A percentile compares a stretch with the other conserved stretches of the same genome.
These are phyloP conservation scores for Onygena corvina DNA, from an alignment of 2,329 filamentous ascomycete genomes.

Conservation along the genomic window DNA sequence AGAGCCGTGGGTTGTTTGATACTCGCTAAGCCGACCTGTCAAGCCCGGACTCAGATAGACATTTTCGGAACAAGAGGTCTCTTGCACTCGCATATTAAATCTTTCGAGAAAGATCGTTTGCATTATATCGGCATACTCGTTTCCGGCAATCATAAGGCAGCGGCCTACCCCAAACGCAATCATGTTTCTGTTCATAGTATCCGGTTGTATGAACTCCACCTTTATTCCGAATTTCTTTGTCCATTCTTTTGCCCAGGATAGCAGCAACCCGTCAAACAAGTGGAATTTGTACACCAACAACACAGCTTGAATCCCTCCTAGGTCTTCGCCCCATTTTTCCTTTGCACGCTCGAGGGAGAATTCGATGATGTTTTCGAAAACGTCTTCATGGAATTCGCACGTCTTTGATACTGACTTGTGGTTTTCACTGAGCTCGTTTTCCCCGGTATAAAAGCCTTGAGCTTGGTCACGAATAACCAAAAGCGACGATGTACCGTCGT, in stretches of 20 bases:
- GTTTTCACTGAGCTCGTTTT: not conserved
- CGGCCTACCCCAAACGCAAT: not conserved
- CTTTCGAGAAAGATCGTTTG: conserved; percentile 5
- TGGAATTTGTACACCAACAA: conserved; percentile 6
- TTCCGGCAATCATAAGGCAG: not conserved
- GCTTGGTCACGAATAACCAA: conserved; percentile 2
- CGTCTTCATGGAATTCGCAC: not conserved
- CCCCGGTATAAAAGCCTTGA: conserved; percentile 6
- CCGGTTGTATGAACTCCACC: conserved; percentile 6
- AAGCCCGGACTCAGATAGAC: not conserved
- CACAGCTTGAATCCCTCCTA: not conserved
- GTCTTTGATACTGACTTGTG: not conserved
- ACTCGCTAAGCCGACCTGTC: conserved; percentile 5
- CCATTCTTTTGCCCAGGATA: conserved; percentile 5
- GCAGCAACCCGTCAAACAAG: conserved; percentile 1
- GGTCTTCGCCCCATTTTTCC: conserved; percentile 2
- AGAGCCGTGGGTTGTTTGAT: conserved; percentile 4
- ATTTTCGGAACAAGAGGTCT: conserved; percentile 4
- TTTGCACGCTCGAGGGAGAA: conserved; percentile 1
- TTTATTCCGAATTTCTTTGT: conserved; percentile 4
- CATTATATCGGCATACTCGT: conserved; percentile 7
- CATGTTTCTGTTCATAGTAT: conserved; percentile 6
- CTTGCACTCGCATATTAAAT: conserved; percentile 4
- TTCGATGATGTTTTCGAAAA: not conserved
- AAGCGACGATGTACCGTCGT: not conserved